Evolutionary conservation across 305 asterid species (phyloP).

Genomic region (Nicotiana rustica): DNA sequence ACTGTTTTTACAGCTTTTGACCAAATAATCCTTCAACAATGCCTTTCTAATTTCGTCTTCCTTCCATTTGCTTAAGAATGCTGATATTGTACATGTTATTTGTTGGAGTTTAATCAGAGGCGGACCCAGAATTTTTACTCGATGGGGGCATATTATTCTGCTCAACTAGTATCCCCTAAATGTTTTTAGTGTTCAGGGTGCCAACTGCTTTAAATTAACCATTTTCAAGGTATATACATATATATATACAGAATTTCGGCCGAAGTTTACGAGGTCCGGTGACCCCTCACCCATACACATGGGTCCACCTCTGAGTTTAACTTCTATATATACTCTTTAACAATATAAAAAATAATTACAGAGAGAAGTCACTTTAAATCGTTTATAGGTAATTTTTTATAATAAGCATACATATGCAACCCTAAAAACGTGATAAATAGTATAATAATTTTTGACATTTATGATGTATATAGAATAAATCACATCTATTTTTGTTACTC

Average conservation of each 20-base stretch:
- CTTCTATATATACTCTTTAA: not conserved
- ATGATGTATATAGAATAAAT: not conserved
- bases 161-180: no score
- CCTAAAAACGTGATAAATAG: not conserved
- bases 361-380: not conserved
- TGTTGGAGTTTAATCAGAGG: no score
- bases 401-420: constrained; percentile 3
- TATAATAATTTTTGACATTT: not conserved
- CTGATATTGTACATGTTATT: not conserved
- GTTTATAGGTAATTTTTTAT: not conserved
- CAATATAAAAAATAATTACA: not conserved
- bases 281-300: no score
- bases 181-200: no score
- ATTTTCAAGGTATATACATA: no score
- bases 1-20: not conserved
- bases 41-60: not conserved
- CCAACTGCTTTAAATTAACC: no score
- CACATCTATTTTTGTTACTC: not conserved
- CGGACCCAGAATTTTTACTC: no score
- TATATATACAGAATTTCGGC: no score
- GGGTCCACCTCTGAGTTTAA: no score
- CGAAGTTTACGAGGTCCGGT: no score
- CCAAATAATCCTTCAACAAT: not conserved
- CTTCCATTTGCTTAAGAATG: not conserved
- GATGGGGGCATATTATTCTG: no score